Conservation (phyloP, 805 yeast species). For the Blastobotrys peoriensis region DNA sequence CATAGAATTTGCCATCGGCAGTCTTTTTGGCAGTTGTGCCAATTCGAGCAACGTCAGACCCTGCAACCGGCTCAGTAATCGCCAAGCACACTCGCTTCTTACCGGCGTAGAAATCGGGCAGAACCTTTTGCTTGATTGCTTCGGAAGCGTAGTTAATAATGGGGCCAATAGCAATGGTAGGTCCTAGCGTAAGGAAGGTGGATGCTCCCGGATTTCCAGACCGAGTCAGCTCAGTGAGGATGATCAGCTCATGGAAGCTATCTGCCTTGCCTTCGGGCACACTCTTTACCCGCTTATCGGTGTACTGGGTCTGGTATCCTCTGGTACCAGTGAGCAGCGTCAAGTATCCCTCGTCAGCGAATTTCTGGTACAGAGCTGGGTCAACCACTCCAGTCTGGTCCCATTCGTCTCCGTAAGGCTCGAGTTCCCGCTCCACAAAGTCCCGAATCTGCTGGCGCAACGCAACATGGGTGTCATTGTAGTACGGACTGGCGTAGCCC, state of each 20-base stretch:
- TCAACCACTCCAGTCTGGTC: constrained; percentile 22
- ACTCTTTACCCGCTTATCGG: constrained; percentile 7
- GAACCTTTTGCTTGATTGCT: constrained; percentile 5
- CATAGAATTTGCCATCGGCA: constrained; percentile 9
- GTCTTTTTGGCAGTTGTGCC: constrained; percentile 6
- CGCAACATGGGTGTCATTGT: constrained; percentile 24
- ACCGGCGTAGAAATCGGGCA: constrained; percentile 6
- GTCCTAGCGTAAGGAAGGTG: constrained; percentile 1
- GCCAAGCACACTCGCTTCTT: constrained; percentile 7
- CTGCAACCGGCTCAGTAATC: constrained; percentile 13
- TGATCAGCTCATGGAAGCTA: constrained; percentile 6
- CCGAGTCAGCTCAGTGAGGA: constrained; percentile 5
- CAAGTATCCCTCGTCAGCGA: constrained; percentile 4
- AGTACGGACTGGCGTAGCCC: constrained; percentile 23
- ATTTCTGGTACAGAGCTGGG: constrained; percentile 2
- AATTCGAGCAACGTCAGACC: constrained; percentile 9
- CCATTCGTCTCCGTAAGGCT: constrained; percentile 27
- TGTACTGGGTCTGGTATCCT: constrained; percentile 6
- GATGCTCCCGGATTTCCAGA: constrained; percentile 7
- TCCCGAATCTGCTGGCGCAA: constrained; percentile 25
- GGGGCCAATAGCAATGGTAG: constrained; percentile 8
- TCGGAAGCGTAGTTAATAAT: constrained; percentile 8
- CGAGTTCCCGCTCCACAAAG: constrained; percentile 24
- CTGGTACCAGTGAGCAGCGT: constrained; percentile 3
- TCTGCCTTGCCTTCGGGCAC: constrained; percentile 8